These are phyloP conservation scores for Elsinoe perseae DNA, from an alignment of 2,329 filamentous ascomycete species.

Conservation along the genomic window DNA sequence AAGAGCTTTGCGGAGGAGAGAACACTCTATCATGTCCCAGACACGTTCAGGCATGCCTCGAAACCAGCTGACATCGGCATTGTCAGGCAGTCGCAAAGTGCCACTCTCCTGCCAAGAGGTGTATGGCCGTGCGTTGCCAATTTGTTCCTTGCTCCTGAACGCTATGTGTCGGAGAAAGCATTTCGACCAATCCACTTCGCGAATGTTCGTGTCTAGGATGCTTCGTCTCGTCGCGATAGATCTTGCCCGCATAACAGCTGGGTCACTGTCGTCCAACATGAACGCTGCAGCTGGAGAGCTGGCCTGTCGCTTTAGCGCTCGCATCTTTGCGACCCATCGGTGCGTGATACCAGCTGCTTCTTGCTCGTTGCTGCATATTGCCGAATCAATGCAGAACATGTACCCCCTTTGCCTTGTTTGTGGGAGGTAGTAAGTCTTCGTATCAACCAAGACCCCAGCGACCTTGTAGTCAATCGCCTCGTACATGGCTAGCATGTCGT, in stretches of 20 bases:
- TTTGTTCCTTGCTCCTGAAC: constrained; percentile 42
- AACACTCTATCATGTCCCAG: constrained; percentile 57
- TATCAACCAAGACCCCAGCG: constrained; percentile 48
- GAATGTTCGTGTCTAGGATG: constrained; percentile 19
- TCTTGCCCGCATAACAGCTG: constrained; percentile 44
- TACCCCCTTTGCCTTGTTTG: constrained; percentile 45
- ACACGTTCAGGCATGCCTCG: constrained; percentile 50
- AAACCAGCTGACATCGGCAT: constrained; percentile 47
- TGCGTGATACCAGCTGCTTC: constrained; percentile 17
- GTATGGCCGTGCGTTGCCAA: constrained; percentile 51
- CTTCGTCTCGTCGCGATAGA: constrained; percentile 38
- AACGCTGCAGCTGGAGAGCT: constrained; percentile 57
- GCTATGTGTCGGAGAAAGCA: constrained; percentile 54
- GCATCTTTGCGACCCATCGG: constrained; percentile 42
- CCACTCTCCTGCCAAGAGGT: constrained; percentile 54
- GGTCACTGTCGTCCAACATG: constrained; percentile 50
- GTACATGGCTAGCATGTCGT: constrained; percentile 35
- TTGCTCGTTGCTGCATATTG: background rate
- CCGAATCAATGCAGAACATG: constrained; percentile 38
- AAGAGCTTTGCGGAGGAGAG: constrained; percentile 43
- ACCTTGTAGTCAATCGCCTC: constrained; percentile 50
- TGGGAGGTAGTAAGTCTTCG: constrained; percentile 65
- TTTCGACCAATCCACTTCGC: constrained; percentile 44
- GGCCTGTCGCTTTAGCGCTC: constrained; percentile 46
- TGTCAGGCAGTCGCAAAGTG: constrained; percentile 47